phyloP scores from a whole-genome alignment of 2,329 filamentous ascomycete genomes.

The Dactylellina haptotyla region DNA sequence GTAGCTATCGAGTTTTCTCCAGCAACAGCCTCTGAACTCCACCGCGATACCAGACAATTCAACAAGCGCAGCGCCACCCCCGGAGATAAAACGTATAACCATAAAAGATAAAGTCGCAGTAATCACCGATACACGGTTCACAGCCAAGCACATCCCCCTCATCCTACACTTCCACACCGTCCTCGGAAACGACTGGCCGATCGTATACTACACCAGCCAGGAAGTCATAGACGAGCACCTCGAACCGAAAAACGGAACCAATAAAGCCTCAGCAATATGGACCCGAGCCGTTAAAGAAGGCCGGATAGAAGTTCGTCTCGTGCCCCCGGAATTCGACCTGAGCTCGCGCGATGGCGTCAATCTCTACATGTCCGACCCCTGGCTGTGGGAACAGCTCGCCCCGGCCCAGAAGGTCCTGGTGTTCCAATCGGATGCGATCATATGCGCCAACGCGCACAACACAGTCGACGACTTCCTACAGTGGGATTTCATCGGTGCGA shows the following conservation, averaged over 20 bases:
- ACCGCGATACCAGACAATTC: no score
- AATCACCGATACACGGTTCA: slow-evolving; percentile 62
- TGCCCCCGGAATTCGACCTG: slow-evolving; percentile 60
- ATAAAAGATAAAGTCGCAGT: slow-evolving; percentile 60
- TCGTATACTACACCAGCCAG: slow-evolving; percentile 63
- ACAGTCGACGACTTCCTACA: slow-evolving; percentile 61
- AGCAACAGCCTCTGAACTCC: no score
- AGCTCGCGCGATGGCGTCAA: slow-evolving; percentile 61
- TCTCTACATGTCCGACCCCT: slow-evolving; percentile 60
- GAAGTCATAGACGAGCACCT: slow-evolving; percentile 55
- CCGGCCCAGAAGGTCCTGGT: slow-evolving; percentile 61
- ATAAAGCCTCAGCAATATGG: slow-evolving; percentile 57
- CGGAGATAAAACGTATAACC: no score
- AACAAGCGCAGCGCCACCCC: no score
- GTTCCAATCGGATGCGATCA: slow-evolving; percentile 62
- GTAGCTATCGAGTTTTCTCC: no score
- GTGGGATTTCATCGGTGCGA: slow-evolving; percentile 61
- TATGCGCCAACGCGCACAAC: slow-evolving; percentile 59
- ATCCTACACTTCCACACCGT: slow-evolving; percentile 62
- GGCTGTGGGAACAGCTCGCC: slow-evolving; percentile 62
- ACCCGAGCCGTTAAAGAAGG: slow-evolving; percentile 60
- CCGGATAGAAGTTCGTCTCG: slow-evolving; percentile 61
- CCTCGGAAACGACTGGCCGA: slow-evolving; percentile 64
- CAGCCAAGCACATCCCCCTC: slow-evolving; percentile 60
- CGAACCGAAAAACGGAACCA: slow-evolving; percentile 58